Evolutionary conservation across 176 grass and related monocot species (phyloP), one percentile per base, ranked within the genome.

Genomic region (Triticum aestivum): DNA sequence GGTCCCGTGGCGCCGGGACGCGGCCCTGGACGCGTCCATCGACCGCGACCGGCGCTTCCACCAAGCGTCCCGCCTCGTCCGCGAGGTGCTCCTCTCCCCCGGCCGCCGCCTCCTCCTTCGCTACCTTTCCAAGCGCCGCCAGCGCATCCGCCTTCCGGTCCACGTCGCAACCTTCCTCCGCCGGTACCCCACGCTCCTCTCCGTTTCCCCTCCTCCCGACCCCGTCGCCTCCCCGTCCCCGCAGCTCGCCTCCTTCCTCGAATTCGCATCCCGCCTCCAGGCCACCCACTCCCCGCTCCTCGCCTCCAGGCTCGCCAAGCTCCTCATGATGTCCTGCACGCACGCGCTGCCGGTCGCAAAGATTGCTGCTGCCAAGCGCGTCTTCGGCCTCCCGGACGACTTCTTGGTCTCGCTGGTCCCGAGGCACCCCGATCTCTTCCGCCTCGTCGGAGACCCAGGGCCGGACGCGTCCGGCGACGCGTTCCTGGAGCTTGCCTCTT

Each of bases 341-440:
- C 88, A 75, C 2, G 84, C 91, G 34, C 74, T 98, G 30, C 84
- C 89, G 17, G 84, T 91, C 69, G 80, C 81, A n/a, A 98, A 98
- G 71, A 79, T 98, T 18, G 58, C 88, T 10, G 73, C 91, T 11
- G 90, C 90, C 51, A 94, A 95, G 82, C 90, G 90, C 75, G 84
- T 91, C 49, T 98, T 98, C 80, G 96, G 96, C 52, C 69, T 96
- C 82, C 96, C 96, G 1, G 90, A 96, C 26, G 93, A 98, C 73
- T 90, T 96, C 81, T 24, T 98, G n/a, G 72, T 32, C 34, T 94
- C 86, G 12, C 33, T 98, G 35, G 93, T 98, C 32, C 93, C 89
- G 10, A 89, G 33, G 32, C 70, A 95, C 77, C 90, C 88, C 1
- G 32, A 92, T 5, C 83, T 95, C 71, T 83, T 98, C 69, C 91